These are phyloP conservation scores for Ophiostoma ulmi DNA, from an alignment of 2,329 filamentous ascomycete genomes.

Conservation along the genomic window DNA sequence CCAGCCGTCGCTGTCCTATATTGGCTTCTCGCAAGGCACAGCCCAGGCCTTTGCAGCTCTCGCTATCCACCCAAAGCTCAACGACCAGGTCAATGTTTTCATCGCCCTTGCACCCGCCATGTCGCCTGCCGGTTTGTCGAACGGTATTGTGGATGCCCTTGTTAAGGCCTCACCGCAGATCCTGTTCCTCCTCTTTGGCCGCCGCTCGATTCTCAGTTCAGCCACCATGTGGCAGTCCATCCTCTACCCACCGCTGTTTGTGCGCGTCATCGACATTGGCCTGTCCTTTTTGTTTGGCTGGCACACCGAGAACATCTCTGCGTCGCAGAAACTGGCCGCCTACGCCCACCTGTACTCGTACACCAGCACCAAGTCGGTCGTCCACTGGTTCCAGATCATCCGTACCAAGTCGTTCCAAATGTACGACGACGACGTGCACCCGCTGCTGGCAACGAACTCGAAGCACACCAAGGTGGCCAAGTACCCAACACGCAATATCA, in stretches of 20 bases:
- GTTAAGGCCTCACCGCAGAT: conserved; percentile 91
- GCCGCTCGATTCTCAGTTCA: conserved; percentile 83
- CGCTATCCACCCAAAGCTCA: conserved; percentile 85
- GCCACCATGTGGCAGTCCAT: conserved; percentile 97
- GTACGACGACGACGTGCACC: conserved; percentile 91
- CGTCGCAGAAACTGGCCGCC: conserved; percentile 85
- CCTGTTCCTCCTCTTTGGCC: conserved; percentile 85
- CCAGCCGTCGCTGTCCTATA: conserved; percentile 82
- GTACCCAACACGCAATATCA: conserved; percentile 95
- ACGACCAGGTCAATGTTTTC: conserved; percentile 90
- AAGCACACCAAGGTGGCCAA: conserved; percentile 95
- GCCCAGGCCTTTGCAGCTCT: conserved; percentile 93
- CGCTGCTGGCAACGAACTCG: conserved; percentile 64
- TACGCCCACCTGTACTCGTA: conserved; percentile 97
- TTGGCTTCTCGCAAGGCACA: conserved; percentile 95
- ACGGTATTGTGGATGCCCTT: conserved; percentile 84
- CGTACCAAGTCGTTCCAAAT: conserved; percentile 95
- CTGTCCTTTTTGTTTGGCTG: conserved; percentile 85
- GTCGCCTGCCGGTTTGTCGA: conserved; percentile 86
- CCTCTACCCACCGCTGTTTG: conserved; percentile 89
- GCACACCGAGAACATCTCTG: conserved; percentile 75
- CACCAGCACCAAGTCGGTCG: conserved; percentile 92
- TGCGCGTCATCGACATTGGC: conserved; percentile 76
- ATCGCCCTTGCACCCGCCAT: conserved; percentile 94
- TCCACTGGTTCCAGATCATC: conserved; percentile 99